Evolutionary conservation across 176 grass and related monocot genomes (phyloP), one percentile per base, ranked within the genome.

Genomic region (Oryza punctata): DNA sequence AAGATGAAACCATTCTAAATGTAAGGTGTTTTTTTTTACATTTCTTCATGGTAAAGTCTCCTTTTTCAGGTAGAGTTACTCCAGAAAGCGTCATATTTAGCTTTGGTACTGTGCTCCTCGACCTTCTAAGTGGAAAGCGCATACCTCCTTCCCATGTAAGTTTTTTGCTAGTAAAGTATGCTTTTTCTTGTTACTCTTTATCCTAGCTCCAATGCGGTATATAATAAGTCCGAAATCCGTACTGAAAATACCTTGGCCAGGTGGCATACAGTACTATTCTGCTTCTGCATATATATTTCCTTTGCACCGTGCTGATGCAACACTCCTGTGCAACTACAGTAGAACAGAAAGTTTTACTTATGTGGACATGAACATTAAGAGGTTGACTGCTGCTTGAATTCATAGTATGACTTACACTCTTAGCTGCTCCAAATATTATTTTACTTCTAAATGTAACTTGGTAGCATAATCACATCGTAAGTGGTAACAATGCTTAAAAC

Each of bases 61-160:
- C 73, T 83, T 79, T 80, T 65, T 54, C 85, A 99, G 97, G 91
- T 60, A 94, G 97, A 81, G 93, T 99, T 26, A 99, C 97, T 78
- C 86, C 80, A 10, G 93, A 96, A 88, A 99, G 97, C 84, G 91
- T 96, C 47, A 96, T 99, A 91, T 99, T 92, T 77, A 99, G 97
- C 78, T 99, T 94, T 87, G 97, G 97, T 12, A 99, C 97, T 18
- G 90, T 99, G 45, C 90, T 99, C 7, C 87, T 99, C 5, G 97
- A 99, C 72, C 87, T 99, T 67, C 88, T 99, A 38, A 99, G 97
- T 84, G 97, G 97, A 89, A 99, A 99, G 73, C 89, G 91, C 72
- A 96, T 99, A 84, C 97, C 97, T 85, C 97, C 97, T 75, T 94
- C 85, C 65, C 97, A 95, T 81, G 97, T 99, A 92, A 87, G 91